These are phyloP conservation scores for Globisporangium nunn DNA, from an alignment of 352 stramenopile species.

Conservation along the genomic window DNA sequence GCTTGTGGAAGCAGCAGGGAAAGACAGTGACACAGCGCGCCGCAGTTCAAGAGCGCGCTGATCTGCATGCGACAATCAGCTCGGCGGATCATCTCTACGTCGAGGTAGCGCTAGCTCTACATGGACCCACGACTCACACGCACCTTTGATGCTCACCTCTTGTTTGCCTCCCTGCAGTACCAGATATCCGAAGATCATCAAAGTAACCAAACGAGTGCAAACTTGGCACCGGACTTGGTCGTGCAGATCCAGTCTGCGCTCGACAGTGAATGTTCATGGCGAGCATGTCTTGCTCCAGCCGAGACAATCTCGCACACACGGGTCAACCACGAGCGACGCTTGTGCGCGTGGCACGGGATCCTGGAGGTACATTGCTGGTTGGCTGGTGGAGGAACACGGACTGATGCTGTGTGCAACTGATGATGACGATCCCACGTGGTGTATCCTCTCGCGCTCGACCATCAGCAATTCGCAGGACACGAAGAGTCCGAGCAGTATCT, in stretches of 20 bases:
- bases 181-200: slow-evolving; percentile 4
- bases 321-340: background rate
- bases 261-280: slow-evolving; percentile 21
- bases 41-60: background rate
- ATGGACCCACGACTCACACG: background rate
- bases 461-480: slow-evolving; percentile 16
- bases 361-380: slow-evolving; percentile 15
- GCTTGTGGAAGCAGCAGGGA: slow-evolving; percentile 10
- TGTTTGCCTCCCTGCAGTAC: slow-evolving; percentile 7
- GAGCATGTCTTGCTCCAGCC: slow-evolving; percentile 19
- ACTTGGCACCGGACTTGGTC: background rate
- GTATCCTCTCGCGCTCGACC: background rate
- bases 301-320: background rate
- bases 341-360: slow-evolving; percentile 27
- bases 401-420: slow-evolving; percentile 1
- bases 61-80: slow-evolving; percentile 1
- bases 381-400: background rate
- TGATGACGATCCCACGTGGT: background rate
- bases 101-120: slow-evolving; percentile 3
- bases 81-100: slow-evolving; percentile 11
- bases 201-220: background rate
- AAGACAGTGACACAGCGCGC: background rate
- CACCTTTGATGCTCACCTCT: background rate
- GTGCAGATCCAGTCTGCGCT: slow-evolving; percentile 14
- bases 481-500: slow-evolving; percentile 27